A percentile compares a stretch with the other conserved stretches of the same genome.
Evolutionary conservation across 768 basidiomycete genomes (phyloP).

Genomic region (Coprinellus micaceus): DNA sequence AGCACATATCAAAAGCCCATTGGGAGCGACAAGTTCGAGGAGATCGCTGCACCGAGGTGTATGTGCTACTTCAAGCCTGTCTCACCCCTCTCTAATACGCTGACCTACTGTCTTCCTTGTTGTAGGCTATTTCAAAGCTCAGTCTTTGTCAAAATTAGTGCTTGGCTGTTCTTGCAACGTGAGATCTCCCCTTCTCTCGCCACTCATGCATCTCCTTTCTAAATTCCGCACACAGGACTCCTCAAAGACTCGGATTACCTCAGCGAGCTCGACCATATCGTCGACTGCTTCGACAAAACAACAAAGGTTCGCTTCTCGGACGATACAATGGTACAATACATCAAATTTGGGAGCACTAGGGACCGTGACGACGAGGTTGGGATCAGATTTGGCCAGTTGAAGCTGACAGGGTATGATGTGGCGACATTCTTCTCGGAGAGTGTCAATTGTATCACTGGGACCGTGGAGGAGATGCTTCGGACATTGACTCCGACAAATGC

Average conservation of each 20-base stretch:
- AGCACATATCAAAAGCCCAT: conserved; percentile 41
- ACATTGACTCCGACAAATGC: too few species aligned
- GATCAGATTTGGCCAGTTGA: conserved; percentile 42
- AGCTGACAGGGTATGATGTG: conserved; percentile 25
- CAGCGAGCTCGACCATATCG: conserved; percentile 40
- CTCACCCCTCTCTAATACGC: background rate
- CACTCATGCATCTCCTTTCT: background rate
- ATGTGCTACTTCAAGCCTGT: conserved; percentile 5
- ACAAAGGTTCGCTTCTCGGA: conserved; percentile 42
- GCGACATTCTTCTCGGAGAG: conserved; percentile 10
- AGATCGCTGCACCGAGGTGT: conserved; percentile 47
- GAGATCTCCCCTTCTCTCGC: background rate
- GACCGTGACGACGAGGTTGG: conserved; percentile 35
- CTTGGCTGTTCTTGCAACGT: conserved; percentile 35
- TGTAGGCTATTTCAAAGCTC: conserved; percentile 48
- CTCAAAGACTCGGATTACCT: conserved; percentile 36
- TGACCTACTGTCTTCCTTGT: too few species aligned
- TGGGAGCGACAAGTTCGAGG: conserved; percentile 32
- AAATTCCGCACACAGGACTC: conserved; percentile 23
- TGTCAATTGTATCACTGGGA: conserved; percentile 8
- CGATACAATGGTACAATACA: conserved; percentile 33
- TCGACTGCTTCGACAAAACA: conserved; percentile 40
- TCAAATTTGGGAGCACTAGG: conserved; percentile 41
- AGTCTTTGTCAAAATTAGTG: conserved; percentile 43
- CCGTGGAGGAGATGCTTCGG: conserved; percentile 6